These are phyloP conservation scores for Allium cepa DNA, from an alignment of 106 monocot genomes.

Conservation along the genomic window DNA sequence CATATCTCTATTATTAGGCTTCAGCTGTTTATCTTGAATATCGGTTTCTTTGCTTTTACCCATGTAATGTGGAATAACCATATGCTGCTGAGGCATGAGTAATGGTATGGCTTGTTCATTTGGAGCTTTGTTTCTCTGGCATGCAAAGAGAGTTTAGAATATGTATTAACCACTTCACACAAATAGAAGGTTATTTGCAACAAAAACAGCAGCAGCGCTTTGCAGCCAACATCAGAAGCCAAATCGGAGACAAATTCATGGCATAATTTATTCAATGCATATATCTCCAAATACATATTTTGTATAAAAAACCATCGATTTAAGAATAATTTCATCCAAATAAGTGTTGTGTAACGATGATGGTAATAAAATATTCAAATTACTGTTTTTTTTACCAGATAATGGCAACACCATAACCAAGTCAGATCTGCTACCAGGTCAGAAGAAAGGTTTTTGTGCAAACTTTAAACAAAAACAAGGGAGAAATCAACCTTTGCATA, in stretches of 20 bases:
- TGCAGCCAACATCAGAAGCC: too few relatives aligned
- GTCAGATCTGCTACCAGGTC: background rate
- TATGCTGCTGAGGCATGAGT: constrained; percentile 97
- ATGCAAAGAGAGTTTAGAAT: constrained; percentile 3
- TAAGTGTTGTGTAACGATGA: too few relatives aligned
- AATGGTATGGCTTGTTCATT: constrained; percentile 92
- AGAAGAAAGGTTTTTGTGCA: background rate
- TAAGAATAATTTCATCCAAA: too few relatives aligned
- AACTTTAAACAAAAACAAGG: background rate
- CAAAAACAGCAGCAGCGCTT: too few relatives aligned
- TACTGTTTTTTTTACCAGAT: too few relatives aligned
- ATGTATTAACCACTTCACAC: background rate
- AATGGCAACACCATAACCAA: too few relatives aligned
- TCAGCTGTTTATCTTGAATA: constrained; percentile 15
- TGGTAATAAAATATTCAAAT: too few relatives aligned
- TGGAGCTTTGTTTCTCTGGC: constrained; percentile 92
- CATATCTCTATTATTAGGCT: constrained; percentile 18
- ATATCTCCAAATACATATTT: too few relatives aligned
- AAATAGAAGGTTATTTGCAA: background rate
- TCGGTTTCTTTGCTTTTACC: constrained; percentile 41
- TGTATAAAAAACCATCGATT: too few relatives aligned
- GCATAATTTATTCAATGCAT: too few relatives aligned
- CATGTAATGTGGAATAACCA: constrained; percentile 99
- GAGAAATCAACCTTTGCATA: constrained; percentile 78
- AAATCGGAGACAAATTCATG: too few relatives aligned